phyloP scores from a whole-genome alignment of 2,329 filamentous ascomycete genomes.

The Diaporthe sp. region DNA sequence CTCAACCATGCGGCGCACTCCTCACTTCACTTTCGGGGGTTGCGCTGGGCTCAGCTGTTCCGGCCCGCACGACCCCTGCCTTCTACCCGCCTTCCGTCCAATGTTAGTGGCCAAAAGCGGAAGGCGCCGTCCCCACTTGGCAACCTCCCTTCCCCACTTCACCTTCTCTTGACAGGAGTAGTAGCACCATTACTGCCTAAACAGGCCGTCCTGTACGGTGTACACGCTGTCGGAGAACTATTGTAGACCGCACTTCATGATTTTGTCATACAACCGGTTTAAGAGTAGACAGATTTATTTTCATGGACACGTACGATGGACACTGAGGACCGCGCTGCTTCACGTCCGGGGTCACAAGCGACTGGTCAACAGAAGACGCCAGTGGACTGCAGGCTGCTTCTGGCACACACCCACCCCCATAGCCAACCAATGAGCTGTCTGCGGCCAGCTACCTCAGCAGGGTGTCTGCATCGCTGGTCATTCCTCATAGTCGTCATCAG shows the following conservation, averaged over 20 bases:
- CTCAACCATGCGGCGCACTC: background rate
- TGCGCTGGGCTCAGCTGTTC: background rate
- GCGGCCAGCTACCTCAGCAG: background rate
- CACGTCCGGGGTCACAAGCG: background rate
- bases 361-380: background rate
- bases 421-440: background rate
- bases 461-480: constrained; percentile 29
- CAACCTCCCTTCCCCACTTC: background rate
- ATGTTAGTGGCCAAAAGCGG: constrained; percentile 1
- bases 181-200: background rate
- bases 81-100: background rate
- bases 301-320: too few relatives aligned
- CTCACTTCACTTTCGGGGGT: background rate
- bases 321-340: background rate
- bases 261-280: too few relatives aligned
- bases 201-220: background rate
- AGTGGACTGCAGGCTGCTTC: background rate
- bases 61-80: constrained; percentile 23
- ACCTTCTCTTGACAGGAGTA: too few relatives aligned
- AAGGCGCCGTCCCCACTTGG: constrained; percentile 11
- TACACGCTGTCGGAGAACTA: background rate
- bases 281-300: too few relatives aligned
- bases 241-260: too few relatives aligned
- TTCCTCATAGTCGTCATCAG: constrained; percentile 38
- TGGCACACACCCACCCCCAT: background rate